phyloP scores from a whole-genome alignment of 768 basidiomycete species.

The Saitozyma sp. region DNA sequence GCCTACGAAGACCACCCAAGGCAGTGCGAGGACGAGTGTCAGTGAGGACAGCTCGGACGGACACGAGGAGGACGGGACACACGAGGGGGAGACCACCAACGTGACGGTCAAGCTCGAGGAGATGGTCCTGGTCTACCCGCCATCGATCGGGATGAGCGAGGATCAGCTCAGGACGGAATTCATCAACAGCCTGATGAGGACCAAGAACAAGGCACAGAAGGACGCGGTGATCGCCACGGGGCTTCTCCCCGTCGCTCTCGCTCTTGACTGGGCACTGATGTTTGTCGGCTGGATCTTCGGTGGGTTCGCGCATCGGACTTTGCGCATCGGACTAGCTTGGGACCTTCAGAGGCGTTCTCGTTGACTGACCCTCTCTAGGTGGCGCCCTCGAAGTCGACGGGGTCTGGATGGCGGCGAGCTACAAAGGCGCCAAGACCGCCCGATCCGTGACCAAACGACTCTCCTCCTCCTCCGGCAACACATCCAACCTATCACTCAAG shows the following conservation, averaged over 20 bases:
- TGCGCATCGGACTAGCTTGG: neutral
- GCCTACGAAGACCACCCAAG: neutral
- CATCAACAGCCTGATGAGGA: neutral
- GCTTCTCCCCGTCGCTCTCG: neutral
- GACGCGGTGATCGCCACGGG: neutral
- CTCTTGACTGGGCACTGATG: neutral
- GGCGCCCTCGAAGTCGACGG: neutral
- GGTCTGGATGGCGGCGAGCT: neutral
- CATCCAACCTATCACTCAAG: neutral
- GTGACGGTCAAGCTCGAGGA: neutral
- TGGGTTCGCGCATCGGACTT: neutral
- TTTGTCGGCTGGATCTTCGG: conserved; percentile 1
- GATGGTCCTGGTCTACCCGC: neutral
- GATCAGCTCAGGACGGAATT: neutral
- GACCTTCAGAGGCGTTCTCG: too few relatives aligned
- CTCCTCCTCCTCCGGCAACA: neutral
- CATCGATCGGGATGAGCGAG: neutral
- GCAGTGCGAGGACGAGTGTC: too few relatives aligned
- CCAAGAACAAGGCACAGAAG: neutral
- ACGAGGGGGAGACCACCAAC: neutral
- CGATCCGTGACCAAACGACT: neutral
- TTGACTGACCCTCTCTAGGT: neutral
- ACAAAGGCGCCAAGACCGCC: neutral
- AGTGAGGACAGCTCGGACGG: neutral
- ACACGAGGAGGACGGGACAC: neutral